Evolutionary conservation across 257 asterid genomes (phyloP), one percentile per base, ranked within the genome.

Genomic region (Fraxinus quadrangulata): DNA sequence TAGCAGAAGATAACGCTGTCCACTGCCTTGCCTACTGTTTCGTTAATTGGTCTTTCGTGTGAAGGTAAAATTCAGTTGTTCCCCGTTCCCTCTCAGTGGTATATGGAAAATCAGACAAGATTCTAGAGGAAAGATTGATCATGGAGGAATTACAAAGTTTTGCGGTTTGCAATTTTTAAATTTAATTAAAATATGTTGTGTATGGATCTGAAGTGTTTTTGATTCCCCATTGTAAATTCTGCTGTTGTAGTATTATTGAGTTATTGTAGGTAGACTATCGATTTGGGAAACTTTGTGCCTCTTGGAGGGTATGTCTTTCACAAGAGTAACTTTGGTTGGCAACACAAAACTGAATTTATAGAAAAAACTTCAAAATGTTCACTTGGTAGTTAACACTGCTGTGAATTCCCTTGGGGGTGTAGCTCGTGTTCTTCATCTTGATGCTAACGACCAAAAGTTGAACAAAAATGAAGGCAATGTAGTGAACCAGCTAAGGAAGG

Each of bases 11-110:
- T 30, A 88, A 72, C 72, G 77, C 80, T 0, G 90, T 92, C 13
- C 97, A 96, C 76, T 96, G 99, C 81, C 85, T 96, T 10, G 98
- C 98, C 47, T 91, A 33, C 93, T 80, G 86, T 13, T 96, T 96
- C 30, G 89, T 92, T 75, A 96, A 96, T 67, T 96, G 99, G 99
- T 96, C 98, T 14, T 96, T 96, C 37, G 90, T 96, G 74, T 96
- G 82, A 86, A 9, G 75, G 56, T 33, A 11, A 9, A 19, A 23
- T 12, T 45, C 13, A 14, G 21, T 5, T 39, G 17, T 47, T 12
- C 74, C 66, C 66, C 31, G 40, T 51, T 45, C 28, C 36, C 72
- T 63, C 56, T 70, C 34, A 72, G 72, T 40, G 40, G 54, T 74
- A 45, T 74, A 56, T 68, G 40, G 80, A 23, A 74, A 10, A 34